These are phyloP conservation scores for Mycena indigotica DNA, from an alignment of 768 basidiomycete genomes.

Conservation along the genomic window DNA sequence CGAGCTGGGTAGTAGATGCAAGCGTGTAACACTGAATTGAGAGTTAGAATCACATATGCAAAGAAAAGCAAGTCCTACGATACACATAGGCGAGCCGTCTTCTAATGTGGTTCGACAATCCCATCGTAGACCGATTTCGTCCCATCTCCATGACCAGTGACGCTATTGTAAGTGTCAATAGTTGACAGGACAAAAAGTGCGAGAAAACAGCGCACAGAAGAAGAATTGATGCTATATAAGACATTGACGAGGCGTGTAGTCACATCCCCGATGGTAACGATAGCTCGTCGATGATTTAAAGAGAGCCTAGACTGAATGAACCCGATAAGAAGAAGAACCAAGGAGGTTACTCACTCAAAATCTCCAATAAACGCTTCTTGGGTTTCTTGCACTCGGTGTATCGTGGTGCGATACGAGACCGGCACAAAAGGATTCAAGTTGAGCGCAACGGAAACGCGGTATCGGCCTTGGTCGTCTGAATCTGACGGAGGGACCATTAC, in stretches of 20 bases:
- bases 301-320: constrained; percentile 37
- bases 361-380: constrained; percentile 37
- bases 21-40: constrained; percentile 34
- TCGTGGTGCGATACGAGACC: constrained; percentile 44
- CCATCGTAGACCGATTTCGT: constrained; percentile 43
- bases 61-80: constrained; percentile 33
- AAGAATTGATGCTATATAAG: constrained; percentile 35
- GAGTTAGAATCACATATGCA: constrained; percentile 1
- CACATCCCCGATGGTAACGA: constrained; percentile 43
- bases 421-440: constrained; percentile 51
- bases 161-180: constrained; percentile 25
- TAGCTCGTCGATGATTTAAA: constrained; percentile 43
- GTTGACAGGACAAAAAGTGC: neutral
- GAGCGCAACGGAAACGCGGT: constrained; percentile 44
- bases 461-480: constrained; percentile 25
- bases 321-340: neutral
- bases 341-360: constrained; percentile 34
- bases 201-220: constrained; percentile 30
- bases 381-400: constrained; percentile 31
- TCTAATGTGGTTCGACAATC: constrained; percentile 47
- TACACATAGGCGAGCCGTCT: constrained; percentile 51
- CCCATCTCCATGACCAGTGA: constrained; percentile 45
- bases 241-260: constrained; percentile 43
- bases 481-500: constrained; percentile 20
- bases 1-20: constrained; percentile 37